These are phyloP conservation scores for Rutstroemia sp. DNA, from an alignment of 2,329 filamentous ascomycete genomes.

Conservation along the genomic window DNA sequence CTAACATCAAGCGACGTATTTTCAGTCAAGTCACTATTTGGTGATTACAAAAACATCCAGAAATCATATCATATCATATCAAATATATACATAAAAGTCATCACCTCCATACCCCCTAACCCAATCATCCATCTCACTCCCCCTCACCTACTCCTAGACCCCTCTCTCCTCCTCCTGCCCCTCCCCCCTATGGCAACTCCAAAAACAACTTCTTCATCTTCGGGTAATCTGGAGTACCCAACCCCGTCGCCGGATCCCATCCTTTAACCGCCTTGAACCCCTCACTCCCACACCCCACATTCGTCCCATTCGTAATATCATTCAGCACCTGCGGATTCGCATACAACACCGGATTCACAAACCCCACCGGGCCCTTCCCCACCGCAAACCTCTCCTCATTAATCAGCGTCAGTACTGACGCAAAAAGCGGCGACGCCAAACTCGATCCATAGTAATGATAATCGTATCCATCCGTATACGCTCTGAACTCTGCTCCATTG, in stretches of 20 bases:
- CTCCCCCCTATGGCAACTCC: slow-evolving; percentile 13
- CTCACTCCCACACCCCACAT: slow-evolving; percentile 27
- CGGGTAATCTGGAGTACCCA: slow-evolving; percentile 23
- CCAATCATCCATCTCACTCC: too few species aligned
- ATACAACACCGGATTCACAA: slow-evolving; percentile 9
- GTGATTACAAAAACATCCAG: too few species aligned
- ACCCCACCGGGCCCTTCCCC: slow-evolving; percentile 5
- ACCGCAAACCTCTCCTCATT: slow-evolving; percentile 1
- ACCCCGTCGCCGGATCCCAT: slow-evolving; percentile 23
- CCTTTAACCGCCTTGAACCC: slow-evolving; percentile 31
- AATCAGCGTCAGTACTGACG: slow-evolving; percentile 18
- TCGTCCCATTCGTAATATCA: slow-evolving; percentile 29
- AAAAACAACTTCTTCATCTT: slow-evolving; percentile 23
- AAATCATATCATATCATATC: too few species aligned
- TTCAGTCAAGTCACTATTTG: too few species aligned
- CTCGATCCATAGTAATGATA: slow-evolving; percentile 16
- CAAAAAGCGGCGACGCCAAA: slow-evolving; percentile 18
- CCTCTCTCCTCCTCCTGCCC: background rate
- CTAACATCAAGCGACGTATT: too few species aligned
- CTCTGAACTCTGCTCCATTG: slow-evolving; percentile 36
- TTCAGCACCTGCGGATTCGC: slow-evolving; percentile 25
- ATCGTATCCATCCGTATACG: slow-evolving; percentile 7
- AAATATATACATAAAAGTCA: too few species aligned
- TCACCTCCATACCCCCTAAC: too few species aligned
- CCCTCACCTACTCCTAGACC: background rate